A percentile compares a stretch with the other conserved stretches of the same genome.
Conservation (phyloP, 208 protist genomes). For the Acanthamoeba divionensis region DNA sequence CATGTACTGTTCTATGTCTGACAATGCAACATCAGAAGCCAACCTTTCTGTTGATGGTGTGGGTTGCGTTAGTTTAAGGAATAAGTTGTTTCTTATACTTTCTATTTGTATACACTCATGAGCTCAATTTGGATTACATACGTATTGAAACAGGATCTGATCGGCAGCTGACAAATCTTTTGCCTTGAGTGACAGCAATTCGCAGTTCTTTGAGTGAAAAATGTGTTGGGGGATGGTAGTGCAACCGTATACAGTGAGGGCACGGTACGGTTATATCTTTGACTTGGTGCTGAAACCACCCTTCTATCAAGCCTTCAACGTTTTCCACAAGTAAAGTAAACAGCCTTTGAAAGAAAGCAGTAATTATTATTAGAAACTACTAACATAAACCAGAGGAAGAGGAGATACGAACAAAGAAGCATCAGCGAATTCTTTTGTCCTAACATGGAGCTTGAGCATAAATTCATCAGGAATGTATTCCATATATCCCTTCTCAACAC, state of each 20-base stretch:
- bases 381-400: not conserved
- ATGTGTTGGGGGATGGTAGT: not conserved
- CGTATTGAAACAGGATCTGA: too few relatives aligned
- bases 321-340: slow-evolving; percentile 47
- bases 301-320: slow-evolving; percentile 49
- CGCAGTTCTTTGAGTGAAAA: slow-evolving; percentile 17
- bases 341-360: not conserved
- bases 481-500: slow-evolving; percentile 20
- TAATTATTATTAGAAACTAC: not conserved
- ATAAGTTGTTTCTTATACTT: not conserved
- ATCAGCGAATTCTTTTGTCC: not conserved
- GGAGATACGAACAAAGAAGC: not conserved
- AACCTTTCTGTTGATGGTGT: slow-evolving; percentile 6
- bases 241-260: slow-evolving; percentile 34
- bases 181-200: slow-evolving; percentile 38
- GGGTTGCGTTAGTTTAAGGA: too few relatives aligned
- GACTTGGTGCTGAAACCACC: slow-evolving; percentile 53
- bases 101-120: not conserved
- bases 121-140: not conserved
- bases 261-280: slow-evolving; percentile 18
- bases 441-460: slow-evolving; percentile 48
- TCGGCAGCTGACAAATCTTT: not conserved
- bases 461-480: slow-evolving; percentile 57
- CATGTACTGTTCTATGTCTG: slow-evolving; percentile 25
- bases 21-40: slow-evolving; percentile 16